A percentile compares a stretch with the other conserved stretches of the same genome.
Evolutionary conservation across 345 rosid genomes (phyloP).

Genomic region (Camelina neglecta): DNA sequence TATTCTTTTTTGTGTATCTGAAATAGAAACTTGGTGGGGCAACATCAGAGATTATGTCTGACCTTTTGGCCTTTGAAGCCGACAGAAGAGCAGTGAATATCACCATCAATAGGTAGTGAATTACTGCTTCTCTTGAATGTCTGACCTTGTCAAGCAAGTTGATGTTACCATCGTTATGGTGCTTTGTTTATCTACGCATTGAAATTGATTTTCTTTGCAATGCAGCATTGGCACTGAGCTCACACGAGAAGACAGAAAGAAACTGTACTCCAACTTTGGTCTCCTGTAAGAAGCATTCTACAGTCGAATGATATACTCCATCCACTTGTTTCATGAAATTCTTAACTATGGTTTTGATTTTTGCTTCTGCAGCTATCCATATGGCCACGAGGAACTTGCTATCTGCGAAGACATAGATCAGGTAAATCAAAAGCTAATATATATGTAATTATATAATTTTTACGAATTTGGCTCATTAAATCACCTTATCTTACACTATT

Average conservation of each 20-base stretch:
- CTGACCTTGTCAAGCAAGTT: no score
- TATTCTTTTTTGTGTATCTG: background rate
- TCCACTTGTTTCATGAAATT: background rate
- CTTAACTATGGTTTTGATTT: background rate
- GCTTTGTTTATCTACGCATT: background rate
- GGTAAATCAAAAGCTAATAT: slow-evolving; percentile 47
- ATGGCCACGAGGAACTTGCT: slow-evolving; percentile 93
- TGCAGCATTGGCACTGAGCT: slow-evolving; percentile 99
- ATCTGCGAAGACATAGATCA: slow-evolving; percentile 89
- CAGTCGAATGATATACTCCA: background rate
- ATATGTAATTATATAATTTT: background rate
- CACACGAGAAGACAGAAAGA: slow-evolving; percentile 94
- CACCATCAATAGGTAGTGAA: slow-evolving; percentile 78
- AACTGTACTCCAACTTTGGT: slow-evolving; percentile 93
- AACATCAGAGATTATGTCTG: slow-evolving; percentile 97
- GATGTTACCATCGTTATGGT: background rate
- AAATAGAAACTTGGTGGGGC: slow-evolving; percentile 97
- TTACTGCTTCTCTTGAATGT: background rate
- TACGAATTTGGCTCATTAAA: background rate
- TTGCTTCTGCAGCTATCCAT: slow-evolving; percentile 61
- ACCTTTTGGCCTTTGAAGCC: slow-evolving; percentile 96
- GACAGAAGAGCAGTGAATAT: slow-evolving; percentile 98
- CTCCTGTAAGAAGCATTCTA: slow-evolving; percentile 63
- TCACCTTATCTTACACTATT: background rate
- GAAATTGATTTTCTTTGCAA: background rate